phyloP scores from a whole-genome alignment of 2,329 filamentous ascomycete species.

The Aspergillus persii region DNA sequence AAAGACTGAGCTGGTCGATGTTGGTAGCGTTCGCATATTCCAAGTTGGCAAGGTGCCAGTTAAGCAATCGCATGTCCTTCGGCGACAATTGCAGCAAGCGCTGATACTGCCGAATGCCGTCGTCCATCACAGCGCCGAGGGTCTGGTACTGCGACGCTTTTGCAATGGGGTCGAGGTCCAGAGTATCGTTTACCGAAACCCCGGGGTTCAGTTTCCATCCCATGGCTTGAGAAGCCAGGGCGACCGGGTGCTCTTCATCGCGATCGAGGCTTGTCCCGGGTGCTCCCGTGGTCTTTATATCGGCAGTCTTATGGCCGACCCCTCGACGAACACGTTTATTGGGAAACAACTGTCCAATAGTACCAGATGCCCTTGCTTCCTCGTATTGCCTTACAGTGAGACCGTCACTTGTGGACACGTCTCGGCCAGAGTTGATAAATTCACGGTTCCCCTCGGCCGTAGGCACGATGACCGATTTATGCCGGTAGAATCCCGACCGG shows the following conservation, averaged over 20 bases:
- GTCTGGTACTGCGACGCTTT: slow-evolving; percentile 64
- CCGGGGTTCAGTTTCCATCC: slow-evolving; percentile 75
- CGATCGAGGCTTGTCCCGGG: slow-evolving; percentile 61
- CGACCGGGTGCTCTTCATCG: slow-evolving; percentile 68
- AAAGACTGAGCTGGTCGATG: slow-evolving; percentile 79
- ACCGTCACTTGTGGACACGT: slow-evolving; percentile 67
- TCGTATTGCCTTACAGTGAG: slow-evolving; percentile 73
- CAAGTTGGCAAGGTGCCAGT: slow-evolving; percentile 97
- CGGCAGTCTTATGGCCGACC: slow-evolving; percentile 47
- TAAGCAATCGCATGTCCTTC: slow-evolving; percentile 85
- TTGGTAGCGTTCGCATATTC: slow-evolving; percentile 96
- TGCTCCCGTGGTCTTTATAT: slow-evolving; percentile 48
- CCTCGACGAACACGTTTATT: slow-evolving; percentile 45
- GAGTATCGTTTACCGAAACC: slow-evolving; percentile 60
- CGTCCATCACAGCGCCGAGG: slow-evolving; percentile 85
- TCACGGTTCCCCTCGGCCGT: slow-evolving; percentile 80
- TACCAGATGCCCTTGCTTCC: slow-evolving; percentile 63
- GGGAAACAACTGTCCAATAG: slow-evolving; percentile 43
- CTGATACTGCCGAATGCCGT: slow-evolving; percentile 85
- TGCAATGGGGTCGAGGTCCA: slow-evolving; percentile 69
- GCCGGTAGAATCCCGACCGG: slow-evolving; percentile 84
- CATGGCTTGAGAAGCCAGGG: slow-evolving; percentile 73
- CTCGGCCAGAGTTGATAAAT: slow-evolving; percentile 77
- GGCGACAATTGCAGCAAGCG: slow-evolving; percentile 76
- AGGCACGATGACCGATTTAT: slow-evolving; percentile 67